These are phyloP conservation scores for Fraxinus nigra DNA, from an alignment of 305 asterid genomes.

Conservation along the genomic window DNA sequence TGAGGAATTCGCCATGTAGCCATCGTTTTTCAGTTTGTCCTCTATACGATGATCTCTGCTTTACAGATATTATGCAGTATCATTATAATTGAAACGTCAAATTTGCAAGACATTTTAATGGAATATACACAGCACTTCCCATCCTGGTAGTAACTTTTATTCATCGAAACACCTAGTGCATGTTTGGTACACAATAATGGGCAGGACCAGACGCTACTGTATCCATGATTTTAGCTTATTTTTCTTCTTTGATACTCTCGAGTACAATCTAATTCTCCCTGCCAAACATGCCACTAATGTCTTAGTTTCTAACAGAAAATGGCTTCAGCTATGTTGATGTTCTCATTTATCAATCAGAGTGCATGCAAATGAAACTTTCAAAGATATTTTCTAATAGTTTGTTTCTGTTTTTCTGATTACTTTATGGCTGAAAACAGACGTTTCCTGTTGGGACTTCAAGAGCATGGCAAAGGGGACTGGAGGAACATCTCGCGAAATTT, in stretches of 20 bases:
- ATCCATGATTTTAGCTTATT: neutral
- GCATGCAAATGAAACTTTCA: neutral
- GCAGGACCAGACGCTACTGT: neutral
- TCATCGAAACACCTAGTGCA: neutral
- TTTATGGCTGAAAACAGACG: slow-evolving; percentile 28
- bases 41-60: neutral
- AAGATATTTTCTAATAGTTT: neutral
- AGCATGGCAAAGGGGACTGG: slow-evolving; percentile 66
- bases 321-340: neutral
- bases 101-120: neutral
- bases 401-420: neutral
- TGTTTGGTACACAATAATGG: neutral
- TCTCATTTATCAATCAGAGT: neutral
- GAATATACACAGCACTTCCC: neutral
- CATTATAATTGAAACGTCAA: neutral
- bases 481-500: slow-evolving; percentile 49
- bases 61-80: neutral
- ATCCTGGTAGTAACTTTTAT: neutral
- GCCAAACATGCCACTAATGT: neutral
- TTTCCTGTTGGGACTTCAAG: slow-evolving; percentile 49
- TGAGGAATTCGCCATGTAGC: neutral
- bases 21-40: neutral
- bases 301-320: neutral
- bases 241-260: neutral
- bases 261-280: neutral